Conservation (phyloP, 202 grass and related monocot genomes). For the Panicum hallii region DNA sequence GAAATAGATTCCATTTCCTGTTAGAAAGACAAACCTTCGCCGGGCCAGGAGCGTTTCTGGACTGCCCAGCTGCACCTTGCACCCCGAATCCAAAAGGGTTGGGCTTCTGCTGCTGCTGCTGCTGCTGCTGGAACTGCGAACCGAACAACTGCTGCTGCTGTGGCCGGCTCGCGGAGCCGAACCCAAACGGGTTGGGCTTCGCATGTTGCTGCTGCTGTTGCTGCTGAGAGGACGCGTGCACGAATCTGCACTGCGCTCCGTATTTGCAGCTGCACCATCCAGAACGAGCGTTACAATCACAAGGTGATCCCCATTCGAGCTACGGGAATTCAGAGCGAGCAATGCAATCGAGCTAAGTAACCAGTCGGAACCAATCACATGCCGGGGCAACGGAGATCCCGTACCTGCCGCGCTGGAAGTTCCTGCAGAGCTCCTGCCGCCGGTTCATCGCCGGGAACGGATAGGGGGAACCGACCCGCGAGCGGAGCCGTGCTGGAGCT, state of each 20-base stretch:
- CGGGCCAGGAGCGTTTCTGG: conserved; percentile 38
- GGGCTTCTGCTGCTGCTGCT: conserved; percentile 59
- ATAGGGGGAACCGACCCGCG: neutral
- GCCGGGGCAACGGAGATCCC: neutral
- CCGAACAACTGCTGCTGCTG: conserved; percentile 35
- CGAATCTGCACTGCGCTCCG: conserved; percentile 78
- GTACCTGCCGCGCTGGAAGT: conserved; percentile 83
- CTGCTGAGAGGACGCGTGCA: conserved; percentile 58
- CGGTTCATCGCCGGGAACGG: conserved; percentile 50
- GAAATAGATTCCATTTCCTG: neutral
- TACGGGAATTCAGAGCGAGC: neutral
- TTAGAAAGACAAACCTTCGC: conserved; percentile 52
- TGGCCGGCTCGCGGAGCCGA: conserved; percentile 49
- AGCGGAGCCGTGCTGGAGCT: neutral
- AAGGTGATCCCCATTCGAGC: neutral
- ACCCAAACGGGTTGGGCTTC: conserved; percentile 74
- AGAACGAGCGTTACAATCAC: conserved; percentile 15
- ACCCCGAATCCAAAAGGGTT: conserved; percentile 88
- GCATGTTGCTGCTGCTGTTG: conserved; percentile 56
- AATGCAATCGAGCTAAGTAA: neutral
- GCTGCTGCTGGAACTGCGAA: conserved; percentile 26
- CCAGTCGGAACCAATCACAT: neutral
- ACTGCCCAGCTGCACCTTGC: conserved; percentile 46
- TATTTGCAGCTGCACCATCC: conserved; percentile 72
- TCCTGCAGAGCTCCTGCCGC: conserved; percentile 75